Evolutionary conservation across 2,329 filamentous ascomycete species (phyloP).

Genomic region (Ophiosphaerella herpotricha): DNA sequence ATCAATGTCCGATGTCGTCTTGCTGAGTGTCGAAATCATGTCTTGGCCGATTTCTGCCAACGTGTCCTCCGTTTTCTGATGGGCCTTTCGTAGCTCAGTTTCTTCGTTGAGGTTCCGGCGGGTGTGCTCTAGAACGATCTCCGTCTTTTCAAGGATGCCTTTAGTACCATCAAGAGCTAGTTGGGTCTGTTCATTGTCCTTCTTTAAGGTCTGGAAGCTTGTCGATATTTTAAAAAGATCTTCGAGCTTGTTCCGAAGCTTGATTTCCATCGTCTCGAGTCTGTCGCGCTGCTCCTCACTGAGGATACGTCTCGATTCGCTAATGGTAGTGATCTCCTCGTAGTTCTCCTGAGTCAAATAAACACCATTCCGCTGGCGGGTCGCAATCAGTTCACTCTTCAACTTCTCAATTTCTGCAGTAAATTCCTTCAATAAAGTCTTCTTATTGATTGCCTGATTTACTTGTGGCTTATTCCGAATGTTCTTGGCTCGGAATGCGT

Average conservation of each 20-base stretch:
- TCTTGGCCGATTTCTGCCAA: slow-evolving; percentile 74
- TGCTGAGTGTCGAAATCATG: slow-evolving; percentile 76
- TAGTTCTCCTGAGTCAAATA: slow-evolving; percentile 88
- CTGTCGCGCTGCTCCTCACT: slow-evolving; percentile 91
- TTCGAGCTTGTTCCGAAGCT: slow-evolving; percentile 89
- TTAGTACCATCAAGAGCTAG: slow-evolving; percentile 77
- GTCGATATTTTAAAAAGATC: slow-evolving; percentile 86
- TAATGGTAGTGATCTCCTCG: slow-evolving; percentile 89
- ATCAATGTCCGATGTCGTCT: slow-evolving; percentile 78
- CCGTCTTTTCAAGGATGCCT: slow-evolving; percentile 82
- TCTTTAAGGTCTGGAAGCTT: slow-evolving; percentile 85
- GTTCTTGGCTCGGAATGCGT: slow-evolving; percentile 97
- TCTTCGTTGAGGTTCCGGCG: slow-evolving; percentile 79
- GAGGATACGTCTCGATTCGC: slow-evolving; percentile 87
- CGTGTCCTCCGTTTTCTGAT: slow-evolving; percentile 80
- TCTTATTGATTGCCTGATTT: slow-evolving; percentile 90
- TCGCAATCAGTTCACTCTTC: slow-evolving; percentile 90
- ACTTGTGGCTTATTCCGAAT: slow-evolving; percentile 97
- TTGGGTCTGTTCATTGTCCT: slow-evolving; percentile 81
- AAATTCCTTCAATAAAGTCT: slow-evolving; percentile 87
- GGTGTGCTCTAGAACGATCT: slow-evolving; percentile 79
- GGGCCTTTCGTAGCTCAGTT: slow-evolving; percentile 76
- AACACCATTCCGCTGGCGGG: slow-evolving; percentile 90
- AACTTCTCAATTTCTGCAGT: slow-evolving; percentile 91
- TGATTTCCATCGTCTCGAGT: slow-evolving; percentile 89